phyloP scores from a whole-genome alignment of 176 grass and related monocot genomes.

The Eragrostis curvula region DNA sequence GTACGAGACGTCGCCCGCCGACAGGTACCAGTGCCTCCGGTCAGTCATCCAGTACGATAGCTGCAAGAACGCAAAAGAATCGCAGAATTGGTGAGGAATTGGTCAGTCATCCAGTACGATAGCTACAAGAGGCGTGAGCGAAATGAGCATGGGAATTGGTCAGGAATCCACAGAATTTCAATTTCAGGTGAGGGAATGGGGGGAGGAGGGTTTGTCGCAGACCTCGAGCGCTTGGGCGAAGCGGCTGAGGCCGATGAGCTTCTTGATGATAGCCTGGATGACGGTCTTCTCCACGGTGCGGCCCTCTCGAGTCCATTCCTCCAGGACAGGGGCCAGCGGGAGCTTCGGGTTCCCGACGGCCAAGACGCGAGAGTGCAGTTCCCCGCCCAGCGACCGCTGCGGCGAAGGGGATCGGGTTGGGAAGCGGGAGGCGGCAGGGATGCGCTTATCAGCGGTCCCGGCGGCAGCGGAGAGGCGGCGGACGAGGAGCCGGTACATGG shows the following conservation, averaged over 20 bases:
- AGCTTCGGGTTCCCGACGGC: slow-evolving; percentile 23
- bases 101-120: slow-evolving; percentile 71
- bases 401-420: not conserved
- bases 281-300: slow-evolving; percentile 43
- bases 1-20: slow-evolving; percentile 55
- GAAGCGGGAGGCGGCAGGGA: not conserved
- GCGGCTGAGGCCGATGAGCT: slow-evolving; percentile 29
- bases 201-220: not conserved
- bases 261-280: slow-evolving; percentile 54
- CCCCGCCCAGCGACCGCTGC: not conserved
- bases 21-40: slow-evolving; percentile 42
- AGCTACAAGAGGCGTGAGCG: slow-evolving; percentile 42
- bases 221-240: slow-evolving; percentile 68
- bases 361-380: slow-evolving; percentile 37
- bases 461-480: not conserved
- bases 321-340: slow-evolving; percentile 48
- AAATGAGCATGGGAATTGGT: not conserved
- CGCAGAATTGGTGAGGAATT: no score
- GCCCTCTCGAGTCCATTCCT: slow-evolving; percentile 50
- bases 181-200: not conserved
- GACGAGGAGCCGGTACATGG: slow-evolving; percentile 39
- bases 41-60: slow-evolving; percentile 73
- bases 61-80: slow-evolving; percentile 41
- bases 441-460: not conserved
- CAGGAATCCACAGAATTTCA: not conserved